A percentile compares a stretch with the other conserved stretches of the same genome.
These are phyloP conservation scores for Plenodomus biglobosus DNA, from an alignment of 2,329 filamentous ascomycete species.

Conservation along the genomic window DNA sequence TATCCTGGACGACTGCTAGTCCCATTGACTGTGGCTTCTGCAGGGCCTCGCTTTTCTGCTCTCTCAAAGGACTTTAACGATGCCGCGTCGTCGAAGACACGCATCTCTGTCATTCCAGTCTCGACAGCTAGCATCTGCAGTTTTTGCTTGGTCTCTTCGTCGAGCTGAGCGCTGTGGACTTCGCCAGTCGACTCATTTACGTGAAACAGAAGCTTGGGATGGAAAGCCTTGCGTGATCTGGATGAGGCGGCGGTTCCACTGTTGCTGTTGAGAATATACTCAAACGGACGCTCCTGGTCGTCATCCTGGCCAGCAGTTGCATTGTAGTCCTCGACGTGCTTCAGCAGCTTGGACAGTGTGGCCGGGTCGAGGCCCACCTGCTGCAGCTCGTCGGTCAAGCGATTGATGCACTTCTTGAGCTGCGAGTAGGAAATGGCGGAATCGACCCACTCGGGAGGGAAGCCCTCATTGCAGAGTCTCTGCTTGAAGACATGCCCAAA, in stretches of 20 bases:
- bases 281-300: constrained; percentile 38
- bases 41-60: background rate
- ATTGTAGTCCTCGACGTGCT: constrained; percentile 45
- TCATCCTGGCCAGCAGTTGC: constrained; percentile 24
- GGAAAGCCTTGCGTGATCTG: constrained; percentile 47
- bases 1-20: constrained; percentile 26
- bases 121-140: constrained; percentile 62
- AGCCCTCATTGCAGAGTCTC: constrained; percentile 69
- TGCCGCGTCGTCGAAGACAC: constrained; percentile 34
- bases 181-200: constrained; percentile 67
- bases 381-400: constrained; percentile 70
- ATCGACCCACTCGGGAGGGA: constrained; percentile 70
- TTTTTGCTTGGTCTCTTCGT: constrained; percentile 64
- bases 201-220: constrained; percentile 70
- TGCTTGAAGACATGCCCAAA: constrained; percentile 79
- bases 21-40: background rate
- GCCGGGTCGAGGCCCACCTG: constrained; percentile 71
- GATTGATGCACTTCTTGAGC: constrained; percentile 87
- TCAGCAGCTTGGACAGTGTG: constrained; percentile 67
- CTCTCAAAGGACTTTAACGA: constrained; percentile 10
- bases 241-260: constrained; percentile 2
- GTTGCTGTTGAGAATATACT: constrained; percentile 40
- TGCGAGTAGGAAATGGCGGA: constrained; percentile 80
- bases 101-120: constrained; percentile 46
- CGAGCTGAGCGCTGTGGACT: constrained; percentile 68